phyloP scores from a whole-genome alignment of 371 early-diverging fungal genomes.

The Smittium culicis region DNA sequence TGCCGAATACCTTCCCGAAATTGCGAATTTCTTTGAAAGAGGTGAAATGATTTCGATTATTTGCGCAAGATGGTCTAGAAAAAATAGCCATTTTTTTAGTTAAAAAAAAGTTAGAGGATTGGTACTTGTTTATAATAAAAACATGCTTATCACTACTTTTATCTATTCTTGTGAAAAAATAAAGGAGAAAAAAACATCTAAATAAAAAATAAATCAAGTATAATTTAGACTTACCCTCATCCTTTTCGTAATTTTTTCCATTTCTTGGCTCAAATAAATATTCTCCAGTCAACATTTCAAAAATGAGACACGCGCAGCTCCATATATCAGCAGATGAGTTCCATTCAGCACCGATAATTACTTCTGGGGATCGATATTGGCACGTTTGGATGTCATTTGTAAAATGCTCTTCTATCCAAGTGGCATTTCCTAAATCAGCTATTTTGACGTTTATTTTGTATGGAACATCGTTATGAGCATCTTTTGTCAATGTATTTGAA shows the following conservation, averaged over 20 bases:
- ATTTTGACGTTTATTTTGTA: constrained; percentile 62
- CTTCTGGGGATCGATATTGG: constrained; percentile 96
- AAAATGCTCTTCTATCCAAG: constrained; percentile 88
- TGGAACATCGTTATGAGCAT: too few species aligned
- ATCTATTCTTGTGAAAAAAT: too few species aligned
- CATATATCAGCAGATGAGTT: constrained; percentile 91
- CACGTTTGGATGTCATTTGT: constrained; percentile 95
- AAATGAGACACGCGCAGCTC: constrained; percentile 90
- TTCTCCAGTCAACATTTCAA: constrained; percentile 87
- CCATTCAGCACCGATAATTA: constrained; percentile 88
- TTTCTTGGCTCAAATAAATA: constrained; percentile 87
- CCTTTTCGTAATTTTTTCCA: constrained; percentile 66
- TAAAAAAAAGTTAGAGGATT: too few species aligned
- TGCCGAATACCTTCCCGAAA: constrained; percentile 54
- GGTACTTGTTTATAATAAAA: too few species aligned
- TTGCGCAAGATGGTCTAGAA: constrained; percentile 81
- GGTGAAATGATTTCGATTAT: constrained; percentile 83
- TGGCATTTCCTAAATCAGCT: constrained; percentile 96
- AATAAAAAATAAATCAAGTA: too few species aligned
- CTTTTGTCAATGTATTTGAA: neutral
- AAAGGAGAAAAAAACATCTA: too few species aligned
- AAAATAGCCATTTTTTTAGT: too few species aligned
- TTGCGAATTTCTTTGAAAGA: constrained; percentile 55
- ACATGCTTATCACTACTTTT: too few species aligned
- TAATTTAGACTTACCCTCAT: too few species aligned